phyloP scores from a whole-genome alignment of 495 filamentous ascomycete genomes.

The Tuber brumale region DNA sequence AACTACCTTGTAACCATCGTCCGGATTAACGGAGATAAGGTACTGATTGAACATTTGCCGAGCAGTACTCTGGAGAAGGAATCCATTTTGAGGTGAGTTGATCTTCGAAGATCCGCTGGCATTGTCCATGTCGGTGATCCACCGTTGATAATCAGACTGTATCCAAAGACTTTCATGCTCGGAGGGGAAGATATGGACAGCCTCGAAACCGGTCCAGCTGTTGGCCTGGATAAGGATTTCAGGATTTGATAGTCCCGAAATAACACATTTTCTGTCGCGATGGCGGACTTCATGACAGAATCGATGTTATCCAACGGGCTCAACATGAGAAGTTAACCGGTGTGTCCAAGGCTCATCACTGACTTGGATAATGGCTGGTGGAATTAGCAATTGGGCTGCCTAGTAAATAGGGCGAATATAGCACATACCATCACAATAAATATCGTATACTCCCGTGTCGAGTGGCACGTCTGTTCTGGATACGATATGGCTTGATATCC shows the following conservation, averaged over 20 bases:
- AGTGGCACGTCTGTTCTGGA: too few relatives aligned
- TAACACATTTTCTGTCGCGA: slow-evolving; percentile 13
- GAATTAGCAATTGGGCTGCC: background rate
- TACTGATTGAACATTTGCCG: slow-evolving; percentile 19
- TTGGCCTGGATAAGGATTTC: background rate
- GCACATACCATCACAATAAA: too few relatives aligned
- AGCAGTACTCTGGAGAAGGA: slow-evolving; percentile 1
- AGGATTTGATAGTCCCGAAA: slow-evolving; percentile 9
- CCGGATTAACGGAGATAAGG: slow-evolving; percentile 7
- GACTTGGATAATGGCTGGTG: slow-evolving; percentile 1
- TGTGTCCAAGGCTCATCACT: slow-evolving; percentile 15
- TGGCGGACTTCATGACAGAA: slow-evolving; percentile 20
- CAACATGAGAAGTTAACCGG: slow-evolving; percentile 6
- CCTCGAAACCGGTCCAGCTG: slow-evolving; percentile 11
- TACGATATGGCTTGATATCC: too few relatives aligned
- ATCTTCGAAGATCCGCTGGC: slow-evolving; percentile 4
- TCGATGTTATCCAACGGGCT: background rate
- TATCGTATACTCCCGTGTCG: too few relatives aligned
- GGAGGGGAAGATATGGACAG: slow-evolving; percentile 17
- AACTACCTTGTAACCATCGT: slow-evolving; percentile 38
- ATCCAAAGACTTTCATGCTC: slow-evolving; percentile 5
- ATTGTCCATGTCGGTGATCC: slow-evolving; percentile 22
- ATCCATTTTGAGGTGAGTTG: slow-evolving; percentile 4
- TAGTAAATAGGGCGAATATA: slow-evolving; percentile 1
- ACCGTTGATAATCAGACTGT: background rate